Percentiles rank a stretch among this genome's conserved stretches.
Conservation (phyloP, 2,329 filamentous ascomycete species). For the Nemania diffusa region DNA sequence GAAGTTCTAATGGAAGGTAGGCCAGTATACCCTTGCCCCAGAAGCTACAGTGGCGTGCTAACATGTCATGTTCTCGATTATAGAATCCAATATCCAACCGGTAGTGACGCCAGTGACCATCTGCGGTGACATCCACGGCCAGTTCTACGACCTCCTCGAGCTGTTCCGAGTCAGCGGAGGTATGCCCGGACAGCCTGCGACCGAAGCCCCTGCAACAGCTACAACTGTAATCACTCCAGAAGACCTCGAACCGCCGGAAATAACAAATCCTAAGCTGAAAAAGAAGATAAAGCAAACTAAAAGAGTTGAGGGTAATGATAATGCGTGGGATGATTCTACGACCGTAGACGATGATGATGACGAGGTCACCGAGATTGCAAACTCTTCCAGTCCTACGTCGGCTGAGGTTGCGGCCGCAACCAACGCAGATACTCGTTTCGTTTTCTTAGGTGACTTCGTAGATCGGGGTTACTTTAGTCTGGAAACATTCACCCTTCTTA, state of each 20-base stretch:
- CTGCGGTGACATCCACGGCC: conserved; percentile 97
- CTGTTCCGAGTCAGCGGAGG: conserved; percentile 96
- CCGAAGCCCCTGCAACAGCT: conserved; percentile 73
- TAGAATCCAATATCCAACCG: conserved; percentile 99
- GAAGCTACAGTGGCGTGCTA: not conserved
- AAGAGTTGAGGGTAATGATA: conserved; percentile 61
- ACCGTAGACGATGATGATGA: conserved; percentile 62
- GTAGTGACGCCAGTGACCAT: conserved; percentile 96
- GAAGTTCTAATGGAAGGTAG: conserved; percentile 98
- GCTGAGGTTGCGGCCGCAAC: conserved; percentile 36
- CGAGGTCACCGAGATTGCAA: conserved; percentile 54
- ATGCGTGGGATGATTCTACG: conserved; percentile 59
- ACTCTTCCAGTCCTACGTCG: conserved; percentile 47
- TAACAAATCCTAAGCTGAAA: conserved; percentile 86
- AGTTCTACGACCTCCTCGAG: conserved; percentile 98
- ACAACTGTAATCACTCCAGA: conserved; percentile 85
- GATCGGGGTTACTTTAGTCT: conserved; percentile 97
- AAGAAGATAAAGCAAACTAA: conserved; percentile 81
- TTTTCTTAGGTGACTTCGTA: conserved; percentile 88
- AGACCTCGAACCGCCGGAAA: conserved; percentile 90
- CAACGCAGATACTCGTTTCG: conserved; percentile 64
- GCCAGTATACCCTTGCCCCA: conserved; percentile 31
- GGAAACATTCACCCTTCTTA: conserved; percentile 95
- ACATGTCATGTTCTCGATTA: conserved; percentile 1
- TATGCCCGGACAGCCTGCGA: conserved; percentile 86